Percentiles rank a stretch among this genome's conserved stretches.
These are phyloP conservation scores for Didymella segeticola DNA, from an alignment of 2,329 filamentous ascomycete species.

Conservation along the genomic window DNA sequence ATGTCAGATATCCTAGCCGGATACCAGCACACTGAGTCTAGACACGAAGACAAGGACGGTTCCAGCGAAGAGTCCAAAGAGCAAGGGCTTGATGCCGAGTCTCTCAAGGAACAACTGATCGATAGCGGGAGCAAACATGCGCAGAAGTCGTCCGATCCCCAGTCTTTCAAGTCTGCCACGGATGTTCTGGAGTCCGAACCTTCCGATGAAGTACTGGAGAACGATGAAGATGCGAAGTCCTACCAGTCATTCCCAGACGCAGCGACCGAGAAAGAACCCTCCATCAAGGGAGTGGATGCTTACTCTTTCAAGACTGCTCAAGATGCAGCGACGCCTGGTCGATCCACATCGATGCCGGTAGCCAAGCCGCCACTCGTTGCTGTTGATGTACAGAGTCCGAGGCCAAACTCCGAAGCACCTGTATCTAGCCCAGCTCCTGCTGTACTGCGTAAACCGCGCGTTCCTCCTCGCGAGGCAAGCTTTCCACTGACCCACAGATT, in stretches of 20 bases:
- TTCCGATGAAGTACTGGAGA: neutral
- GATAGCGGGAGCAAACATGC: conserved; percentile 31
- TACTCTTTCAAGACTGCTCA: conserved; percentile 34
- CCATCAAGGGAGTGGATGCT: conserved; percentile 29
- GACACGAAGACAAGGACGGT: conserved; percentile 21
- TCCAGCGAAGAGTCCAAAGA: conserved; percentile 24
- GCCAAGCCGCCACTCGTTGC: conserved; percentile 21
- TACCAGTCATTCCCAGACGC: conserved; percentile 22
- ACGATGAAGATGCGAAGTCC: conserved; percentile 17
- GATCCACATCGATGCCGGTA: conserved; percentile 24
- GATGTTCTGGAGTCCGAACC: conserved; percentile 23
- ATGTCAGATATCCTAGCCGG: conserved; percentile 43
- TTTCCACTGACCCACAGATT: conserved; percentile 26
- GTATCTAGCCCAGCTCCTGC: conserved; percentile 21
- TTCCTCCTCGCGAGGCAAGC: conserved; percentile 27
- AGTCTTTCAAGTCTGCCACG: conserved; percentile 45
- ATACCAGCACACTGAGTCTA: conserved; percentile 40
- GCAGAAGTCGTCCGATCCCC: conserved; percentile 40
- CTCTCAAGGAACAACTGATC: neutral
- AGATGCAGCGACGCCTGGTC: conserved; percentile 29
- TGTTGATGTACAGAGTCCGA: conserved; percentile 9
- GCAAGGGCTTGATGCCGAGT: neutral
- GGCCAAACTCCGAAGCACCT: conserved; percentile 21
- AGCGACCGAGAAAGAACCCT: conserved; percentile 14
- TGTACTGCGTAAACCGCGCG: conserved; percentile 21